A percentile compares a stretch with the other conserved stretches of the same genome.
Evolutionary conservation across 768 basidiomycete genomes (phyloP).

Genomic region (Candolleomyces efflorescens): DNA sequence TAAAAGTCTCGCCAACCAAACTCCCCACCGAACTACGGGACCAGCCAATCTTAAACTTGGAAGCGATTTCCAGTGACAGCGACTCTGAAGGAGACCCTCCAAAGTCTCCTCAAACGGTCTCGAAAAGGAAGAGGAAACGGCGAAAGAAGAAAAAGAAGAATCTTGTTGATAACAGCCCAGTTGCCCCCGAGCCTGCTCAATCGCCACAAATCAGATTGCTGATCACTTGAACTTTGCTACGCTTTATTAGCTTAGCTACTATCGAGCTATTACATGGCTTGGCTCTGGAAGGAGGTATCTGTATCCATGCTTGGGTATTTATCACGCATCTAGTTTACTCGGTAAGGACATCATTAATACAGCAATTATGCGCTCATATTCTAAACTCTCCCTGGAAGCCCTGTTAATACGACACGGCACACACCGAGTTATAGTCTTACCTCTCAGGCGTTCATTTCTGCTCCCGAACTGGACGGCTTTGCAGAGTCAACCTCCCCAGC

Average conservation of each 20-base stretch:
- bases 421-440: too few relatives aligned
- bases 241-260: background rate
- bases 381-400: too few relatives aligned
- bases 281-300: too few relatives aligned
- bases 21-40: constrained; percentile 24
- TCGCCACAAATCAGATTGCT: background rate
- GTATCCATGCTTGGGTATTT: too few relatives aligned
- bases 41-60: constrained; percentile 51
- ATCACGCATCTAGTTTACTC: too few relatives aligned
- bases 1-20: constrained; percentile 5
- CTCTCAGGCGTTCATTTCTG: too few relatives aligned
- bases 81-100: constrained; percentile 21
- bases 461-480: background rate
- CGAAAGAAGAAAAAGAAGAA: constrained; percentile 56
- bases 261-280: background rate
- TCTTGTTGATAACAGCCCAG: constrained; percentile 1
- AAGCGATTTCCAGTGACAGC: constrained; percentile 19
- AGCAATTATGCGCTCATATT: too few relatives aligned
- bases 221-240: background rate
- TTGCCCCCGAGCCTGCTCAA: background rate
- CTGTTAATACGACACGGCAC: too few relatives aligned
- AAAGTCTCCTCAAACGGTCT: constrained; percentile 17
- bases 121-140: constrained; percentile 53
- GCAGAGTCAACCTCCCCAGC: background rate
- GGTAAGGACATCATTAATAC: too few relatives aligned